Percentiles rank a stretch among this genome's conserved stretches.
phyloP scores from a whole-genome alignment of 352 stramenopile species.

The Phytophthora multivora region DNA sequence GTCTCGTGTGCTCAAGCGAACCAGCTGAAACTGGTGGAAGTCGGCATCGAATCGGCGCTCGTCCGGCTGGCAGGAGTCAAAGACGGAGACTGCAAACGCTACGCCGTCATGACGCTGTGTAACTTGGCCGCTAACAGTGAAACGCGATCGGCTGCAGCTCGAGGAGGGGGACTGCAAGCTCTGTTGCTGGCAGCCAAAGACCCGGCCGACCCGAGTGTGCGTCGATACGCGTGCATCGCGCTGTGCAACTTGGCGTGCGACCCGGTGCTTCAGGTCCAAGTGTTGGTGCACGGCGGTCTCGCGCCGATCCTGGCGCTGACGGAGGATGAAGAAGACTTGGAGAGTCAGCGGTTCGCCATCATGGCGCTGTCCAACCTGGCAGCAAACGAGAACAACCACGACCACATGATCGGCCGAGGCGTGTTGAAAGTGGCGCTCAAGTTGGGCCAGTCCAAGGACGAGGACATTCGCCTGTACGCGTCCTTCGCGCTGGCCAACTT shows the following conservation, averaged over 20 bases:
- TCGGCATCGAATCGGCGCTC: constrained; percentile 88
- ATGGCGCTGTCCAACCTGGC: constrained; percentile 96
- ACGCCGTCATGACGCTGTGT: constrained; percentile 94
- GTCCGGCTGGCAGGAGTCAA: constrained; percentile 80
- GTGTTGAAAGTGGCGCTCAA: constrained; percentile 84
- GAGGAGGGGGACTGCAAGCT: constrained; percentile 91
- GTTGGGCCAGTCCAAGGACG: constrained; percentile 71
- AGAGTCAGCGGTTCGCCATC: constrained; percentile 91
- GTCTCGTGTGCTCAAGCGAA: constrained; percentile 93
- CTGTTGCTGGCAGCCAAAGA: constrained; percentile 91
- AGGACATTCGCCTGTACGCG: constrained; percentile 89
- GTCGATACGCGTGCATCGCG: constrained; percentile 93
- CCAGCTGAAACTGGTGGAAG: constrained; percentile 89
- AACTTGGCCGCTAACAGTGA: constrained; percentile 96
- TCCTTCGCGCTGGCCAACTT: constrained; percentile 95
- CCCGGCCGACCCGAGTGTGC: constrained; percentile 70
- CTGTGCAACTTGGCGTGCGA: constrained; percentile 96
- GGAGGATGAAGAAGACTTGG: constrained; percentile 58
- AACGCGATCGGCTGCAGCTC: constrained; percentile 85
- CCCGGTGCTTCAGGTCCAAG: constrained; percentile 87
- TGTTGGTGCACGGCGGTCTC: constrained; percentile 94
- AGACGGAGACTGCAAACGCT: constrained; percentile 94
- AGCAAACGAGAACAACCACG: constrained; percentile 94
- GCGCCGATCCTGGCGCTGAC: constrained; percentile 86
- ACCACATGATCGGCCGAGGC: constrained; percentile 88